phyloP scores from a whole-genome alignment of 78 protist species.

The Dictyostelium purpureum region DNA sequence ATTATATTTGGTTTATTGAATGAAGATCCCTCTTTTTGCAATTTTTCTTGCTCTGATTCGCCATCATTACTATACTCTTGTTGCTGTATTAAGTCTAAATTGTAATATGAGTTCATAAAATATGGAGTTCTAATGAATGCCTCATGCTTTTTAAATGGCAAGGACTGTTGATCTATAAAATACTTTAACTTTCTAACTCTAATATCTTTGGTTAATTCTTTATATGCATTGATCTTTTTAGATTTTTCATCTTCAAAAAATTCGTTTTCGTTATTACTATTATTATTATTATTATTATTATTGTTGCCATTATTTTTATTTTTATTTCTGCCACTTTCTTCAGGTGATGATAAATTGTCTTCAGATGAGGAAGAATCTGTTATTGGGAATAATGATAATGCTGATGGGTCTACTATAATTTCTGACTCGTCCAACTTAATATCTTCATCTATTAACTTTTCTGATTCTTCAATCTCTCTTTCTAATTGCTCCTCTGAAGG shows the following conservation, averaged over 20 bases:
- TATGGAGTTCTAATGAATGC: slow-evolving; percentile 51
- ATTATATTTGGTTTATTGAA: neutral
- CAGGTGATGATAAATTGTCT: neutral
- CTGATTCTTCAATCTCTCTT: neutral
- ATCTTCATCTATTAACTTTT: neutral
- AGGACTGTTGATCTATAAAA: slow-evolving; percentile 12
- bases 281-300: neutral
- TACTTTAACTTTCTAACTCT: slow-evolving; percentile 35
- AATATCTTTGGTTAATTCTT: neutral
- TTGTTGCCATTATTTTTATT: neutral
- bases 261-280: neutral
- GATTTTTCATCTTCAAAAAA: neutral
- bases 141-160: slow-evolving; percentile 18
- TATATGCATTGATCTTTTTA: neutral
- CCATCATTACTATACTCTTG: neutral
- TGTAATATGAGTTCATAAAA: slow-evolving; percentile 28
- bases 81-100: neutral
- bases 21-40: too few species aligned
- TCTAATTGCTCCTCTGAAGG: slow-evolving; percentile 6
- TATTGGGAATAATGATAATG: too few species aligned
- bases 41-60: neutral
- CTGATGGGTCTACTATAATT: neutral
- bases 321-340: neutral
- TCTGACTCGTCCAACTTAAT: neutral
- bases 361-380: too few species aligned